Conservation (phyloP, 2,329 filamentous ascomycete genomes). For the Mariannaea sp. region DNA sequence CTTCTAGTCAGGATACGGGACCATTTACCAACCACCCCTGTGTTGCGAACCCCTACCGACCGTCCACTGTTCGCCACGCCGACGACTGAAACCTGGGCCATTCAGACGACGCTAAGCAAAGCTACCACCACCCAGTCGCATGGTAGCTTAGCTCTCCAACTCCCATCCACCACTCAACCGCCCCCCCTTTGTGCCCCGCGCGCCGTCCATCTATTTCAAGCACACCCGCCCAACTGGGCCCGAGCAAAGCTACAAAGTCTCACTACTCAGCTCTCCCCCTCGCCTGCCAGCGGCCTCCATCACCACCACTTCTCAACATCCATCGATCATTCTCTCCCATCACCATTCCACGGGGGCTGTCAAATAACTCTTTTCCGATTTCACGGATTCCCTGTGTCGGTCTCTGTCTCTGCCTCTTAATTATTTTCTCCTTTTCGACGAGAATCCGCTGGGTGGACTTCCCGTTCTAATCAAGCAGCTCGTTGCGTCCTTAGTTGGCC, state of each 20-base stretch:
- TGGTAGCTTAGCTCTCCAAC: slow-evolving; percentile 16
- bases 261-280: slow-evolving; percentile 25
- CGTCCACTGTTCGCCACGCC: slow-evolving; percentile 36
- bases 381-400: slow-evolving; percentile 8
- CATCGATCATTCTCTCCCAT: slow-evolving; percentile 3
- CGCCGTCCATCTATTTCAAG: slow-evolving; percentile 35
- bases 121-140: slow-evolving; percentile 23
- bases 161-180: slow-evolving; percentile 2
- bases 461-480: slow-evolving; percentile 22
- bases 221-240: slow-evolving; percentile 27
- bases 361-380: slow-evolving; percentile 18
- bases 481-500: slow-evolving; percentile 29
- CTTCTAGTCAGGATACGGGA: slow-evolving; percentile 17
- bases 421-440: slow-evolving; percentile 7
- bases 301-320: slow-evolving; percentile 22
- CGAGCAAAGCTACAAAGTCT: slow-evolving; percentile 31
- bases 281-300: slow-evolving; percentile 21
- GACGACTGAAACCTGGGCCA: slow-evolving; percentile 39
- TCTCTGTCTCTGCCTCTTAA: not conserved
- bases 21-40: slow-evolving; percentile 14
- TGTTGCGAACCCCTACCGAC: slow-evolving; percentile 29
- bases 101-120: slow-evolving; percentile 27
- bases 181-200: slow-evolving; percentile 34
- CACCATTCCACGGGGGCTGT: slow-evolving; percentile 10
- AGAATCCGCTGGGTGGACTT: slow-evolving; percentile 31